Evolutionary conservation across 306 rosid species (phyloP), one percentile per base, ranked within the genome.

Genomic region (Crotalaria pallida): DNA sequence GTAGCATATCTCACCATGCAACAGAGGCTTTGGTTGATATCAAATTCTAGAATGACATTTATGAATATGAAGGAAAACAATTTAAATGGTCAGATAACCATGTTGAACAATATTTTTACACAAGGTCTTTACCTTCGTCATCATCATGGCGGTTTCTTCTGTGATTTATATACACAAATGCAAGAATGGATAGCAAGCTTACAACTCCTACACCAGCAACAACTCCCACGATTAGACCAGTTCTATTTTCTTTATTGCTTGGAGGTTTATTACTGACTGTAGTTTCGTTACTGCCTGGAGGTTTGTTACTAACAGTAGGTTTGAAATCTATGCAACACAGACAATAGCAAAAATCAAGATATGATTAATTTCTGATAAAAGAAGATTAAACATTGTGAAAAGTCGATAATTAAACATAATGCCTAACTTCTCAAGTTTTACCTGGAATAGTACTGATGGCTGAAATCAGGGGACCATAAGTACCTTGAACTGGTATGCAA

Each of bases 361-460:
- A 57, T 56, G 3, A 23, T n/a, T 9, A 2, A 22, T 29, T 11
- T 24, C 22, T 12, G 3, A 6, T 2, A 45, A 45, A 19, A 52
- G 9, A 33, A 38, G 12, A 12, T 70, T 52, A 56, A n/a, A 21
- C 5, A 50, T 36, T 45, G 16, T 16, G 22, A 68, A 18, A 81
- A 5, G 56, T 16, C 33, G 45, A 24, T 65, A 29, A 10, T 17
- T 47, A 41, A 74, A 73, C 10, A 38, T 69, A n/a, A n/a, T n/a
- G n/a, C n/a, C 27, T 53, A 12, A 73, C 36, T 22, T 67, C 13
- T 15, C 3, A 4, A 23, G 69, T 60, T 48, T 81, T 80, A 91
- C 97, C 87, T 79, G 96, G 90, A 38, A 59, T 80, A 19, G 94
- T 90, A 21, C 85, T 88, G 74, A 92, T 82, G 71, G 94, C 96